A percentile compares a stretch with the other conserved stretches of the same genome.
These are phyloP conservation scores for Medicago lupulina DNA, from an alignment of 306 rosid genomes.

Conservation along the genomic window DNA sequence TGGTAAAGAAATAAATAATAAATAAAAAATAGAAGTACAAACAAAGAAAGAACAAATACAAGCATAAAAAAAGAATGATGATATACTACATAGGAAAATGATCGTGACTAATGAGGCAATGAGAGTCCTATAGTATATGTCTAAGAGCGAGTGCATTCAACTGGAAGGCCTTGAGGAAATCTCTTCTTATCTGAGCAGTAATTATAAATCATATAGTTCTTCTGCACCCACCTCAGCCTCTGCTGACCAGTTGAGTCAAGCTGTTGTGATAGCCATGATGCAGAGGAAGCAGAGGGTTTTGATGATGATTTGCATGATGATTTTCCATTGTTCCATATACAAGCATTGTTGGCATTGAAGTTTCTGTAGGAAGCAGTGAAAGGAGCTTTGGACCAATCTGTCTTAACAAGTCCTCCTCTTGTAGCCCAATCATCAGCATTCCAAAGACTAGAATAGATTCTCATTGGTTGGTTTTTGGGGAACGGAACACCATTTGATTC, in stretches of 20 bases:
- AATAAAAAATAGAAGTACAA: not conserved
- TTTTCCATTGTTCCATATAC: conserved; percentile 54
- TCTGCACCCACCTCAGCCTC: conserved; percentile 66
- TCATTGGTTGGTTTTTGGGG: conserved; percentile 73
- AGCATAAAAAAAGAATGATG: not conserved
- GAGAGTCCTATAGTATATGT: not conserved
- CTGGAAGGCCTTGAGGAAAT: conserved; percentile 68
- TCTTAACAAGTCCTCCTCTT: conserved; percentile 69
- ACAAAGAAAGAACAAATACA: not conserved
- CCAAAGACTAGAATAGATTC: conserved; percentile 72
- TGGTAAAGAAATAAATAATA: not conserved
- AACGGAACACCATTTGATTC: conserved; percentile 62
- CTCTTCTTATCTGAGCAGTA: conserved; percentile 63
- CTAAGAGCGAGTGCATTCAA: conserved; percentile 50
- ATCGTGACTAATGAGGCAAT: no score
- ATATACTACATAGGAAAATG: not conserved
- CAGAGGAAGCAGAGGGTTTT: conserved; percentile 8
- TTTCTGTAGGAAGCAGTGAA: conserved; percentile 69
- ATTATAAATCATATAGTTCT: conserved; percentile 70
- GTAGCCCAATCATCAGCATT: conserved; percentile 90
- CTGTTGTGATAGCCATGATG: conserved; percentile 56
- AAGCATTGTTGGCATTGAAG: conserved; percentile 64
- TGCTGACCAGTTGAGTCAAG: conserved; percentile 54
- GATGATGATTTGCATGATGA: conserved; percentile 58
- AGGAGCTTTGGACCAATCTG: conserved; percentile 77